These are phyloP conservation scores for Wickerhamiella kazuoi DNA, from an alignment of 805 yeast species.

Conservation along the genomic window DNA sequence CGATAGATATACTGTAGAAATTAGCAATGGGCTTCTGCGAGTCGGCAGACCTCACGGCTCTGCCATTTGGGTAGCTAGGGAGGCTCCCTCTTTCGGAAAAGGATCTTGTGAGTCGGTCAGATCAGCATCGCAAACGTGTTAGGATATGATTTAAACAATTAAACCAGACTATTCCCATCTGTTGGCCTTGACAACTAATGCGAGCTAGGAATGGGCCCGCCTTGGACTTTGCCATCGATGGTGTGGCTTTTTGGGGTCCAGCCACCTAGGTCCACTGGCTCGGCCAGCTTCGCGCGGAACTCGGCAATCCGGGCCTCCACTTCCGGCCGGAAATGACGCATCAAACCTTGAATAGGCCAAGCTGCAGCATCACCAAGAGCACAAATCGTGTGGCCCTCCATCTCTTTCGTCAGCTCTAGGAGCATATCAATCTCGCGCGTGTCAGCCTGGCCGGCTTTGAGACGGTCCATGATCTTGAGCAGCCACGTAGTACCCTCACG, in stretches of 20 bases:
- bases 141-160: no score
- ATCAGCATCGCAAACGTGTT: no score
- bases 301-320: slow-evolving; percentile 59
- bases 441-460: slow-evolving; percentile 61
- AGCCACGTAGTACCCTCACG: slow-evolving; percentile 88
- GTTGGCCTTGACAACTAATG: no score
- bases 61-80: no score
- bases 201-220: neutral
- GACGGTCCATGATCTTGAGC: slow-evolving; percentile 67
- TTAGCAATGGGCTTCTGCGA: no score
- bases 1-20: no score
- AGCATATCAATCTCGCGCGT: slow-evolving; percentile 72
- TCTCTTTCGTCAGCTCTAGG: slow-evolving; percentile 65
- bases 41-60: no score
- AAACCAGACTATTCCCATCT: no score
- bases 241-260: slow-evolving; percentile 51
- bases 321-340: slow-evolving; percentile 68
- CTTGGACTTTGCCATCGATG: slow-evolving; percentile 38
- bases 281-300: slow-evolving; percentile 33
- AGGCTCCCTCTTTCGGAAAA: no score
- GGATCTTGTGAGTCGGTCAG: no score
- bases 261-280: slow-evolving; percentile 50
- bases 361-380: slow-evolving; percentile 89
- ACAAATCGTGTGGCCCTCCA: slow-evolving; percentile 84
- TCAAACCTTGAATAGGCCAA: slow-evolving; percentile 84